A percentile compares a stretch with the other conserved stretches of the same genome.
These are phyloP conservation scores for Isochrysis galbana DNA, from an alignment of 78 protist species.

Conservation along the genomic window DNA sequence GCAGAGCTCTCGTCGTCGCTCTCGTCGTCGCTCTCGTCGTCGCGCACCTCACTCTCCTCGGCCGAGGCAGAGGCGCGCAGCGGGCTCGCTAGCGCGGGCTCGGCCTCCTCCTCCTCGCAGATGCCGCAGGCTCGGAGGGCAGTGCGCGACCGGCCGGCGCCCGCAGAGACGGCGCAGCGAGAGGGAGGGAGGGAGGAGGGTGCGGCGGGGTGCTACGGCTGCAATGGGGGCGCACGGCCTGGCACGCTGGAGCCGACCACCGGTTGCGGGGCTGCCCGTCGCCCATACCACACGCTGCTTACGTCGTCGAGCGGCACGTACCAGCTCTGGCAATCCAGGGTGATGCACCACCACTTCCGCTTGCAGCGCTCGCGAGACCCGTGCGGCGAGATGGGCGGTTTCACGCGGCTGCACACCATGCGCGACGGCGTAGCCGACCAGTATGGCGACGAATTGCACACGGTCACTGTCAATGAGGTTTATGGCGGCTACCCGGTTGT, in stretches of 20 bases:
- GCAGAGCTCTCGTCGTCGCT: no score
- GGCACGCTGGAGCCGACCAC: neutral
- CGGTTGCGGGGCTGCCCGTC: neutral
- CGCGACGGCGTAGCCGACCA: neutral
- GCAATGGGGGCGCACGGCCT: neutral
- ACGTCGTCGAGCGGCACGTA: neutral
- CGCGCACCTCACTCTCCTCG: no score
- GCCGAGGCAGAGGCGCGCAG: no score
- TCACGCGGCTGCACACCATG: conserved; percentile 11
- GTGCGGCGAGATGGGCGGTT: conserved; percentile 12
- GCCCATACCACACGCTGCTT: conserved; percentile 19
- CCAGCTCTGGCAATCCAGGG: neutral
- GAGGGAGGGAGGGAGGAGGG: no score
- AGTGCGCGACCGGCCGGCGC: no score
- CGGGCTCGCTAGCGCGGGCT: no score
- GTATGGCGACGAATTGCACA: neutral
- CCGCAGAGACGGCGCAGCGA: no score
- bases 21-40: no score
- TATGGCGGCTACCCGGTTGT: neutral
- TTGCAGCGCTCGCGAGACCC: neutral
- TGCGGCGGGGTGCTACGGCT: neutral
- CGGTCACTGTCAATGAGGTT: neutral
- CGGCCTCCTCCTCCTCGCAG: no score
- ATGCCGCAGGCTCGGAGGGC: no score
- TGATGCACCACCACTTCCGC: neutral